Conservation (phyloP, 164 flowering plant species). For the Berberis vulgaris region DNA sequence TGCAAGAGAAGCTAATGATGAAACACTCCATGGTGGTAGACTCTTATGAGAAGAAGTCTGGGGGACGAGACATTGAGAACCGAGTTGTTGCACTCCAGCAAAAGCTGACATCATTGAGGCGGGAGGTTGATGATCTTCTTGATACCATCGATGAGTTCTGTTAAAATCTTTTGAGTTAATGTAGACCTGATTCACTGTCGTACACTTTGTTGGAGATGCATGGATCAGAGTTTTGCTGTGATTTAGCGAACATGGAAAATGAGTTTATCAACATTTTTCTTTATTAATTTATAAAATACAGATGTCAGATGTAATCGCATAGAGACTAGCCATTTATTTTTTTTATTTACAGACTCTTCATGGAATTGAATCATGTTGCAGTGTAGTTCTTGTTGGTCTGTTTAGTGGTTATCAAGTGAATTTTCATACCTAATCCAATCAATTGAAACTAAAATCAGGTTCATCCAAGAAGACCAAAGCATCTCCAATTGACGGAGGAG, state of each 20-base stretch:
- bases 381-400: too few species aligned
- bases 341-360: too few species aligned
- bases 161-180: neutral
- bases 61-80: constrained; percentile 64
- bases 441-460: too few species aligned
- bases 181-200: neutral
- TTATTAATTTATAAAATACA: too few species aligned
- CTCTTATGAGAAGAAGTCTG: constrained; percentile 66
- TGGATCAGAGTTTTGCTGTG: constrained; percentile 14
- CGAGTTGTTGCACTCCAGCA: constrained; percentile 62
- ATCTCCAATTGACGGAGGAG: too few species aligned
- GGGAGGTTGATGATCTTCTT: constrained; percentile 80
- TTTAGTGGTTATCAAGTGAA: too few species aligned
- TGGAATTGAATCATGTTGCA: too few species aligned
- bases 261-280: too few species aligned
- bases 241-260: neutral
- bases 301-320: too few species aligned
- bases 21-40: constrained; percentile 80
- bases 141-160: constrained; percentile 67
- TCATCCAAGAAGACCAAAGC: too few species aligned
- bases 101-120: constrained; percentile 54
- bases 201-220: neutral
- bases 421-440: too few species aligned
- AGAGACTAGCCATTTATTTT: too few species aligned
- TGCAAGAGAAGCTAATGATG: constrained; percentile 68